Evolutionary conservation across 208 protist genomes (phyloP), one percentile per base, ranked within the genome.

Genomic region (Acanthamoeba healyi): DNA sequence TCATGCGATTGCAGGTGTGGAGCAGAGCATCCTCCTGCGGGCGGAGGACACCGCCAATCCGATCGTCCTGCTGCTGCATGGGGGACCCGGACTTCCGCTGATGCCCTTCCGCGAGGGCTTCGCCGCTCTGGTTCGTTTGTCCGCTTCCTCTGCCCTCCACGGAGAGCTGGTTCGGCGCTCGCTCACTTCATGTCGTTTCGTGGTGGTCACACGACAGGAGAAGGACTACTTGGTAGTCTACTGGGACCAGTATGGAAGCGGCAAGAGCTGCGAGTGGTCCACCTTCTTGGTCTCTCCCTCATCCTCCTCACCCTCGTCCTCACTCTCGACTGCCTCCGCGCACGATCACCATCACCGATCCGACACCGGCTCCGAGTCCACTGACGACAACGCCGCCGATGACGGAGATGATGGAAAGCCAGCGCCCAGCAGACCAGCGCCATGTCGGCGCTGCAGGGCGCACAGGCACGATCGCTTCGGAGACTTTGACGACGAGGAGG

Each of bases 231-330:
- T 84, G 29, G 29, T 84, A 22, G 74, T 84, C 24, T 84, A 84
- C 44, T 84, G 74, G 74, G 74, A 84, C 24, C 74, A 84, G 74
- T 84, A 84, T 29, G 74, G 74, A 15, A 56, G 42, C 26, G 74
- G 74, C 26, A 84, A 84, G 74, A 84, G 74, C 26, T 84, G 74
- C 46, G 38, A 32, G 44, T 84, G 74, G 74, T 84, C 74, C 46
- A 84, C 17, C 74, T 58, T 84, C 46, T 9, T 84, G 9, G 74
- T 58, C 24, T 56, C 74, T 6, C 4, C 74, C 5, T 58, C 74
- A 24, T 0, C 42, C 19, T 44, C 74, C 5, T 58, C 74, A 24
- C 1, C 42, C 19, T 44, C 72, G 19, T 38, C 67, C 17, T 36
- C 19, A 7, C 2, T 15, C 19, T 77, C 51, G 51, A 0, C 19